Conservation (phyloP, 768 basidiomycete species). For the Tulasnella calospora region DNA sequence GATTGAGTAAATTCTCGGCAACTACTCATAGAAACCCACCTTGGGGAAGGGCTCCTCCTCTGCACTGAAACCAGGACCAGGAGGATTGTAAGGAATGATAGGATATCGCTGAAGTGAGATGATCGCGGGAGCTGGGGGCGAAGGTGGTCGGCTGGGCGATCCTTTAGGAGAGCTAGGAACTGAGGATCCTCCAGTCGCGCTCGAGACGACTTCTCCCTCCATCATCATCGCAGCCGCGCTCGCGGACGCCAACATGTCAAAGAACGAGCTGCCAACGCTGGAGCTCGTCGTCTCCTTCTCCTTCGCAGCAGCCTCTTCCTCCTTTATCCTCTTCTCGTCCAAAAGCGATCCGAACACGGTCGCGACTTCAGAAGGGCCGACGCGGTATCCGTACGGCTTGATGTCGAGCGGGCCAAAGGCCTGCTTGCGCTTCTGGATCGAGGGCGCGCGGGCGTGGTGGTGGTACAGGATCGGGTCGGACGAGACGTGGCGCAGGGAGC, state of each 20-base stretch:
- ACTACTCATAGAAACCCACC: neutral
- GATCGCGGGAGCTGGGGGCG: conserved; percentile 10
- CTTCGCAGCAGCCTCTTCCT: neutral
- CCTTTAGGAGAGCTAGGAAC: neutral
- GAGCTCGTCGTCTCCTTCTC: neutral
- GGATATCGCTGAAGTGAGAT: conserved; percentile 19
- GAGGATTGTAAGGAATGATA: conserved; percentile 24
- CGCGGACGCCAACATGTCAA: neutral
- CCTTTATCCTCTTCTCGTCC: neutral
- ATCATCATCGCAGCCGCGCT: neutral
- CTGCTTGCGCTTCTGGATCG: conserved; percentile 14
- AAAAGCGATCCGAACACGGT: conserved; percentile 13
- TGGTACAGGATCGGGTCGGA: conserved; percentile 12
- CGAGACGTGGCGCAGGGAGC: conserved; percentile 4
- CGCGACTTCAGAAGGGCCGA: conserved; percentile 10
- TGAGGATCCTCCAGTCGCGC: neutral
- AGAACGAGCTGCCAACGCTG: neutral
- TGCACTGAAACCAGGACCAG: conserved; percentile 1
- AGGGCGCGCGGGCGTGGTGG: conserved; percentile 19
- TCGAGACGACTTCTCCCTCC: conserved; percentile 4
- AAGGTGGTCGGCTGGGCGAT: neutral
- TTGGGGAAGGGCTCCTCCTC: conserved; percentile 21
- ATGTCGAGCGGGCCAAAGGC: conserved; percentile 22
- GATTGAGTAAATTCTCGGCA: neutral
- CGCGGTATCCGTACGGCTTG: conserved; percentile 24